Base-by-base conservation (phyloP, 2,329 filamentous ascomycete genomes). In the Phialocephala sp. region DNA sequence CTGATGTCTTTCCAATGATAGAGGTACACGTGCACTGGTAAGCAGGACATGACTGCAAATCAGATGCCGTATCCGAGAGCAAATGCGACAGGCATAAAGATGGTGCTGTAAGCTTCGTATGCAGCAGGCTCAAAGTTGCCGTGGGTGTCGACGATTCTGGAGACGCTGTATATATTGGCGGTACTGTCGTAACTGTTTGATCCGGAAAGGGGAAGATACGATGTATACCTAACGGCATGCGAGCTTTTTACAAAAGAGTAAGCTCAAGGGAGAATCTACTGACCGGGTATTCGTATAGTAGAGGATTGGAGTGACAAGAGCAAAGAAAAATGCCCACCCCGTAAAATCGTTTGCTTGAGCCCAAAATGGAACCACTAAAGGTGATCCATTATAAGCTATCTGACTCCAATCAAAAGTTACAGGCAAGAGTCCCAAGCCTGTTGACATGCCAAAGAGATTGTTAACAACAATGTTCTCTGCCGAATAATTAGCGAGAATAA, bases 391-490 rank as follows among this genome's bases (percentile, higher is more conserved):
- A n/a, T 65, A 69, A 20, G 36, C 64, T 47, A 62, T 65, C 35
- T 64, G 69, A 82, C 63, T 89, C 89, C 90, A 92, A 79, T 92
- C 90, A 73, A 92, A 90, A 0, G 89, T 92, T 39, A 92, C 85
- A 1, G 90, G 90, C 4, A 92, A 76, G 27, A 92, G 73, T 0
- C 88, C 91, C 8, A 92, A 69, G 0, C 90, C 90, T 0, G 87
- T 89, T 32, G 47, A 66, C 66, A 66, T 68, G 11, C 50, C 50
- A n/a, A 54, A 54, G 54, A 64, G n/a, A n/a, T 32, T 22, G 9
- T 18, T 39, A 1, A 36, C 61, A 22, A 63, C 60, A n/a, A 12
- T 66, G 9, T 22, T 37, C 2, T 89, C 0, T 89, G 89, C 12
- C 12, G 35, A n/a, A 50, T 36, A 2, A 36, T 35, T 2, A 50